Base-by-base conservation (phyloP, 805 yeast genomes). In the Ogataea angusta region DNA sequence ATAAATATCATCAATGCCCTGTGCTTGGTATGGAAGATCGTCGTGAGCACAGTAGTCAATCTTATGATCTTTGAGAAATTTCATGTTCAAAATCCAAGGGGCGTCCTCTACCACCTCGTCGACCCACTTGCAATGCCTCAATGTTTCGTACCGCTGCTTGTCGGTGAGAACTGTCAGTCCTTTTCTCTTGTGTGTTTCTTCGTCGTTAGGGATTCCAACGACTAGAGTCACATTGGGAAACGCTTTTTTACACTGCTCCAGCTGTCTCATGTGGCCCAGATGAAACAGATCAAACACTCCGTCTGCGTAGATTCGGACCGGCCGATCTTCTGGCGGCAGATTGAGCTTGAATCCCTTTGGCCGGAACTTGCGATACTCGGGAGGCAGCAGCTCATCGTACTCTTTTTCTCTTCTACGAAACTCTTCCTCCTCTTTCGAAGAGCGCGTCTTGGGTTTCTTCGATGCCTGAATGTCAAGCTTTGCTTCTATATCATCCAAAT, bases 21-120 rank as follows among this genome's bases (percentile, higher is more conserved):
- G 80, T 17, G 91, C 80, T 1, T 86, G 96, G 60, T 93, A 93
- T 1, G 99, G 99, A 47, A 88, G 69, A 63, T 93, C 98, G 67
- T 93, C 99, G 64, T 93, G 99, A 2, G 99, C 99, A 46, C 91
- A 96, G 56, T 88, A 93, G 63, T 93, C 99, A 51, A 93, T 88
- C 40, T 80, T 69, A 64, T 93, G 96, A 52, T 83, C 65, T 34
- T 69, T 69, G 50, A 93, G 65, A 54, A 93, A 93, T 32, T 83
- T 88, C 40, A 88, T 78, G 2, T 89, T 84, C 19, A 93, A 89
- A 52, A 85, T 77, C 99, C 99, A 93, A 10, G 99, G 99, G 2
- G 97, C 96, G 61, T 86, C 71, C 21, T 91, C 89, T 40, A 93
- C 73, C 21, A 93, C 98, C 62, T 93, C 98, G 62, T 93, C 98